These are phyloP conservation scores for Syncephalis fuscata DNA, from an alignment of 371 early-diverging fungal genomes.

Conservation along the genomic window DNA sequence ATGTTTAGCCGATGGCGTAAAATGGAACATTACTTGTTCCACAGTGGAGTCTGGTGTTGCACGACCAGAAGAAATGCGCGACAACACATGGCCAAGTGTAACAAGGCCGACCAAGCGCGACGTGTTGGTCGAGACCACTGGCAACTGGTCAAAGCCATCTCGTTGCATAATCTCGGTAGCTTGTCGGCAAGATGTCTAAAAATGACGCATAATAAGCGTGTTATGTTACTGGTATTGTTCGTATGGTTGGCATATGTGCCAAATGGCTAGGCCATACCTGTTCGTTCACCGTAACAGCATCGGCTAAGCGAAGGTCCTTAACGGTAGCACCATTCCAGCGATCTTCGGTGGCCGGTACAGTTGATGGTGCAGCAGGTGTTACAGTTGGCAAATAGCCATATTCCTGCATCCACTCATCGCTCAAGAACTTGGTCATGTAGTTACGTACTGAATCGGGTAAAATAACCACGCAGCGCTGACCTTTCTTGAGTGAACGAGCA, in stretches of 20 bases:
- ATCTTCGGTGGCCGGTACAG: constrained; percentile 6
- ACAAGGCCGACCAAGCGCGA: constrained; percentile 61
- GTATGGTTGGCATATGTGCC: constrained; percentile 11
- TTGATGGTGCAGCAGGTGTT: constrained; percentile 17
- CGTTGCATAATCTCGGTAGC: constrained; percentile 76
- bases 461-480: constrained; percentile 82
- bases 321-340: constrained; percentile 72
- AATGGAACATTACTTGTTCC: constrained; percentile 68
- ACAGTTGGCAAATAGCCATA: constrained; percentile 45
- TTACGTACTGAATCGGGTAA: constrained; percentile 94
- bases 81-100: constrained; percentile 74
- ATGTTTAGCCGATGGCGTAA: constrained; percentile 19
- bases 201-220: neutral
- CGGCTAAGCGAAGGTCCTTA: constrained; percentile 52
- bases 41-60: constrained; percentile 47
- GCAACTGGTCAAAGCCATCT: constrained; percentile 87
- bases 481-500: constrained; percentile 65
- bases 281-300: constrained; percentile 61
- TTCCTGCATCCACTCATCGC: constrained; percentile 88
- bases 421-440: constrained; percentile 94
- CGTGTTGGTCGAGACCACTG: constrained; percentile 52
- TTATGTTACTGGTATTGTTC: neutral
- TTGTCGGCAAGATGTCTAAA: constrained; percentile 46
- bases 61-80: constrained; percentile 60
- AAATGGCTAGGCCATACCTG: neutral